phyloP scores from a whole-genome alignment of 805 yeast species.

The Kodamaea kaohsiungensis region DNA sequence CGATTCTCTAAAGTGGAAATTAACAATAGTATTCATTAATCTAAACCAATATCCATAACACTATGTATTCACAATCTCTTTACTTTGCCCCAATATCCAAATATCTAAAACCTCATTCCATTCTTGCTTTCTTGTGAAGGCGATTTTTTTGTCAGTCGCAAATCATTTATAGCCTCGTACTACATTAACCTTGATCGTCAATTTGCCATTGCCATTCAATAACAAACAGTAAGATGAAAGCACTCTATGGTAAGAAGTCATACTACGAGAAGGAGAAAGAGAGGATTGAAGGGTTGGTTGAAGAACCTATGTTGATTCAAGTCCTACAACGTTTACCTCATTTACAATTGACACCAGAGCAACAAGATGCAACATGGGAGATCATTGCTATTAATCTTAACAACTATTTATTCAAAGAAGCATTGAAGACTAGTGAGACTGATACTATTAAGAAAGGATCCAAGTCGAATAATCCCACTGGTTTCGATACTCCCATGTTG shows the following conservation, averaged over 20 bases:
- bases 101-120: background rate
- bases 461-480: background rate
- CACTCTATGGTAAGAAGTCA: slow-evolving; percentile 17
- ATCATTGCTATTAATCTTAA: slow-evolving; percentile 34
- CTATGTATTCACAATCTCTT: no score
- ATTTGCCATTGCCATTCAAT: background rate
- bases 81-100: background rate
- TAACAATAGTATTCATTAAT: no score
- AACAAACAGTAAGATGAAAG: background rate
- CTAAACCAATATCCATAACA: no score
- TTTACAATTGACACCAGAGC: slow-evolving; percentile 24
- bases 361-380: slow-evolving; percentile 35
- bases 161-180: background rate
- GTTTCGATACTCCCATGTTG: slow-evolving; percentile 5
- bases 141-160: background rate
- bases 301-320: slow-evolving; percentile 28
- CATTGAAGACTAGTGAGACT: slow-evolving; percentile 9
- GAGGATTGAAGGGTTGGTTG: slow-evolving; percentile 21
- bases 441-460: background rate
- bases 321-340: slow-evolving; percentile 34
- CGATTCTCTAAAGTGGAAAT: no score
- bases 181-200: background rate
- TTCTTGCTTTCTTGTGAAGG: background rate
- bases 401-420: slow-evolving; percentile 17
- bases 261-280: slow-evolving; percentile 29